A percentile compares a stretch with the other conserved stretches of the same genome.
These are phyloP conservation scores for Lachnellula occidentalis DNA, from an alignment of 2,329 filamentous ascomycete genomes.

Conservation along the genomic window DNA sequence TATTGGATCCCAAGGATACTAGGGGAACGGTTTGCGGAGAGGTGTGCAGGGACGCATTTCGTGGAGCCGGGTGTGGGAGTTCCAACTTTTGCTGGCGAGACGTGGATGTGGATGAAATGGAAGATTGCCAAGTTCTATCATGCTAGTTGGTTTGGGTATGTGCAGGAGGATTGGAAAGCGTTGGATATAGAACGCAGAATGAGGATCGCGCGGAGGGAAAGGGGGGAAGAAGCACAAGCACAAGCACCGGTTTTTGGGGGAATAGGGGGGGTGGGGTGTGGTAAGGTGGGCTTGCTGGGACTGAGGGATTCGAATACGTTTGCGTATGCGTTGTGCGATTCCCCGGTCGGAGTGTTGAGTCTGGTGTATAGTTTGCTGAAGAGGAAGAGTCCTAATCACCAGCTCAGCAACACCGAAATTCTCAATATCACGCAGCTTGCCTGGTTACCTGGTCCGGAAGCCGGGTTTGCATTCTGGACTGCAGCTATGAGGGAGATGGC, in stretches of 20 bases:
- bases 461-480: conserved; percentile 51
- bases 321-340: conserved; percentile 57
- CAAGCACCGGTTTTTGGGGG: conserved; percentile 3
- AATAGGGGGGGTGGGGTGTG: conserved; percentile 1
- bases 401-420: conserved; percentile 47
- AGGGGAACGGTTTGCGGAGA: conserved; percentile 39
- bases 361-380: conserved; percentile 46
- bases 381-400: conserved; percentile 35
- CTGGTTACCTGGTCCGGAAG: conserved; percentile 63
- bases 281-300: conserved; percentile 16
- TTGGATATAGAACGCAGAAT: conserved; percentile 23
- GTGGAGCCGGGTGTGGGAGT: conserved; percentile 49
- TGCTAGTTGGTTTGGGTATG: conserved; percentile 50
- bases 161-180: conserved; percentile 44
- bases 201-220: not conserved
- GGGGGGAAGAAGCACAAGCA: not conserved
- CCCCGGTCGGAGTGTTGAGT: conserved; percentile 52
- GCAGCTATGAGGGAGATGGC: conserved; percentile 18
- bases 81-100: conserved; percentile 42
- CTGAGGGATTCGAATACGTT: conserved; percentile 37
- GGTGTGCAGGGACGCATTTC: conserved; percentile 56
- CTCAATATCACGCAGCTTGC: conserved; percentile 56
- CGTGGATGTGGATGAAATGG: conserved; percentile 50
- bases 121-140: conserved; percentile 45
- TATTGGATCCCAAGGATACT: conserved; percentile 45